Percentiles rank a stretch among this genome's conserved stretches.
Evolutionary conservation across 306 rosid genomes (phyloP).

Genomic region (Spatholobus suberectus): DNA sequence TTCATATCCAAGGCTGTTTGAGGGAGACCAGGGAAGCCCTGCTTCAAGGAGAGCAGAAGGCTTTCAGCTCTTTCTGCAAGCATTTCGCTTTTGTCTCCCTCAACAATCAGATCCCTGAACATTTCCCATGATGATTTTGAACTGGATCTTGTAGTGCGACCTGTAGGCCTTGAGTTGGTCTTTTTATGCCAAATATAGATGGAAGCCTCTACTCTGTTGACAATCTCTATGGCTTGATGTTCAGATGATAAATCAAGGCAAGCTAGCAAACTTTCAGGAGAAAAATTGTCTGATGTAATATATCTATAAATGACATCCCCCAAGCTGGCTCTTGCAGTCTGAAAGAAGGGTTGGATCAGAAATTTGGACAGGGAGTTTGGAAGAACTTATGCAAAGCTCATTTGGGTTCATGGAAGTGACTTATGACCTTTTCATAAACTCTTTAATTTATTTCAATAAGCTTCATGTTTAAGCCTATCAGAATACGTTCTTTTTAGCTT

Average conservation of each 20-base stretch:
- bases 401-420: background rate
- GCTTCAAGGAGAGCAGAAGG: slow-evolving; percentile 76
- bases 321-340: slow-evolving; percentile 84
- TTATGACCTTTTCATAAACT: background rate
- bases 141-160: slow-evolving; percentile 43
- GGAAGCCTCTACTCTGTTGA: slow-evolving; percentile 83
- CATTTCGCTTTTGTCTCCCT: slow-evolving; percentile 77
- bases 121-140: slow-evolving; percentile 93
- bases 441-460: background rate
- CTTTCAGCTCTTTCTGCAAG: slow-evolving; percentile 85
- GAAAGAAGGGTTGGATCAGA: slow-evolving; percentile 50
- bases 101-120: slow-evolving; percentile 90
- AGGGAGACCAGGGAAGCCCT: slow-evolving; percentile 85
- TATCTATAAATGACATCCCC: slow-evolving; percentile 79
- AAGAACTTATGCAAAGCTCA: background rate
- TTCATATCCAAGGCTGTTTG: slow-evolving; percentile 81
- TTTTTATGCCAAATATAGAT: slow-evolving; percentile 68
- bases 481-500: background rate
- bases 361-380: background rate
- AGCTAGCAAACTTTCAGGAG: slow-evolving; percentile 69
- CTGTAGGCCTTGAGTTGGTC: slow-evolving; percentile 56
- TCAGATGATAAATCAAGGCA: slow-evolving; percentile 87
- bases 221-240: slow-evolving; percentile 87
- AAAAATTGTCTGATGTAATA: slow-evolving; percentile 76
- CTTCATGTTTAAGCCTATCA: background rate